Evolutionary conservation across 2,329 filamentous ascomycete species (phyloP).

Genomic region (Mycosphaerelloides madeirae): DNA sequence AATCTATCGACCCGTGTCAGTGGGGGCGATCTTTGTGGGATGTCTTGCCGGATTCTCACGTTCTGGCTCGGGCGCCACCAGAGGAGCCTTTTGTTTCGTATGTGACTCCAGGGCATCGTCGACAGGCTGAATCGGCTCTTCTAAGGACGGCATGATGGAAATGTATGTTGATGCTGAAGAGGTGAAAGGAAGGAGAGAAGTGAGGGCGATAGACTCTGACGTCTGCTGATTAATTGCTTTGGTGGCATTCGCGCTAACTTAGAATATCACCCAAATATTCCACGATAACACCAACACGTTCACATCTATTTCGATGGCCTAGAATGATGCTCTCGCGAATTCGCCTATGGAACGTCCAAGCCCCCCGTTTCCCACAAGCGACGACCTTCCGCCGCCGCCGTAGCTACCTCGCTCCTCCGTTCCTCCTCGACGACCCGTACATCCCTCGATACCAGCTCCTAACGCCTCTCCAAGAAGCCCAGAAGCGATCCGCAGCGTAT

Average conservation of each 20-base stretch:
- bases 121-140: conserved; percentile 56
- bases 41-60: not conserved
- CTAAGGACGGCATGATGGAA: conserved; percentile 73
- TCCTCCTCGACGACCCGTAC: conserved; percentile 70
- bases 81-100: conserved; percentile 70
- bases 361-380: not conserved
- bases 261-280: not conserved
- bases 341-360: not conserved
- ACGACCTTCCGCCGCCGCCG: conserved; percentile 3
- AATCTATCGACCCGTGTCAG: conserved; percentile 70
- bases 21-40: conserved; percentile 32
- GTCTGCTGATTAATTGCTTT: conserved; percentile 4
- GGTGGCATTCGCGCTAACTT: not conserved
- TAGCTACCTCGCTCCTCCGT: conserved; percentile 53
- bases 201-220: conserved; percentile 3
- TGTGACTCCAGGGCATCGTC: conserved; percentile 64
- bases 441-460: conserved; percentile 67
- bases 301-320: conserved; percentile 2
- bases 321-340: conserved; percentile 12
- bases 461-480: conserved; percentile 62
- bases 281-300: not conserved
- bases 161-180: not conserved
- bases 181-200: not conserved
- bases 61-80: conserved; percentile 67
- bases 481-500: conserved; percentile 70